These are phyloP conservation scores for Cicer pinnatifidum DNA, from an alignment of 306 rosid genomes.

Conservation along the genomic window DNA sequence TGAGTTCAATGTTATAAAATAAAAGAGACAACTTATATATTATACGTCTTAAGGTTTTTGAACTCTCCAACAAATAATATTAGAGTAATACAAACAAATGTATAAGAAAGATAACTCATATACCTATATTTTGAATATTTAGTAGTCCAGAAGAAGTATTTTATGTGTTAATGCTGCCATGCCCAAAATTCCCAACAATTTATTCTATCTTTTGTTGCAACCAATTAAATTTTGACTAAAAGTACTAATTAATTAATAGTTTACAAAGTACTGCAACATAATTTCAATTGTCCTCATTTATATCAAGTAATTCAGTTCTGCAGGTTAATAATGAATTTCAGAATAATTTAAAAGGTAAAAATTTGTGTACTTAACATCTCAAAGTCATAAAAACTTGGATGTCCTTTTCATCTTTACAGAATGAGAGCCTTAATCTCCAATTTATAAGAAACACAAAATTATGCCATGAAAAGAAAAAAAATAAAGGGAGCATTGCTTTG, in stretches of 20 bases:
- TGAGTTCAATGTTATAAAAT: too few relatives aligned
- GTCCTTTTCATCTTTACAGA: slow-evolving; percentile 46
- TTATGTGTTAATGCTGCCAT: too few relatives aligned
- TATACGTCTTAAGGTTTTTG: too few relatives aligned
- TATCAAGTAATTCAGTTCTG: slow-evolving; percentile 10
- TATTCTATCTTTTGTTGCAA: slow-evolving; percentile 18
- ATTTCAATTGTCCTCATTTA: slow-evolving; percentile 9
- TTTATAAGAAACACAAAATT: slow-evolving; percentile 38
- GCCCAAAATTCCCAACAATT: not conserved
- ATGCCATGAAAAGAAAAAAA: slow-evolving; percentile 17
- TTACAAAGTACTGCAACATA: slow-evolving; percentile 33
- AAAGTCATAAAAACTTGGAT: slow-evolving; percentile 21
- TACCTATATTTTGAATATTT: too few relatives aligned
- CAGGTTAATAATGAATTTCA: slow-evolving; percentile 26
- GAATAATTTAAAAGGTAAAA: slow-evolving; percentile 20
- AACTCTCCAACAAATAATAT: too few relatives aligned
- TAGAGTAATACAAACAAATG: too few relatives aligned
- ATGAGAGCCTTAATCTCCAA: slow-evolving; percentile 36
- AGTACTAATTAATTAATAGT: slow-evolving; percentile 21
- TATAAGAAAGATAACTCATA: too few relatives aligned
- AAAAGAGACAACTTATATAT: too few relatives aligned
- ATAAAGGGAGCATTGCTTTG: slow-evolving; percentile 48
- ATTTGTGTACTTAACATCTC: slow-evolving; percentile 34
- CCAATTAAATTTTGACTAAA: slow-evolving; percentile 33
- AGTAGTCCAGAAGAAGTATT: too few relatives aligned